Percentiles rank a stretch among this genome's conserved stretches.
Evolutionary conservation across 179 eudicot species (phyloP).

Genomic region (Dionaea muscipula): DNA sequence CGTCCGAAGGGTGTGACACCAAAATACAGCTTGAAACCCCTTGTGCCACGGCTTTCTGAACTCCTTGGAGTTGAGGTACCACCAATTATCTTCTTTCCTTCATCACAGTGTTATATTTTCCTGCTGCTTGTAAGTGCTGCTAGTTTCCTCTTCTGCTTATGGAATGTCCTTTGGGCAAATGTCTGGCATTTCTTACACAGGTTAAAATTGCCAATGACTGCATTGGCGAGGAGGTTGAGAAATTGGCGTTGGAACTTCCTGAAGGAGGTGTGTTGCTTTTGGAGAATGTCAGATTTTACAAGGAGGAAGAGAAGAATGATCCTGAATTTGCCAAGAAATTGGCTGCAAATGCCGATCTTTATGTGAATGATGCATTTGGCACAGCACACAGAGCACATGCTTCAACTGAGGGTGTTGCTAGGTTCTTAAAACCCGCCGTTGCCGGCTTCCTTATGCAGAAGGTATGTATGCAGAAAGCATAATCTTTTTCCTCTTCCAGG

Average conservation of each 20-base stretch:
- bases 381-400: constrained; percentile 44
- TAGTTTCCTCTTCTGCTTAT: too few species aligned
- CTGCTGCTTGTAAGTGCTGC: neutral
- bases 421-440: constrained; percentile 27
- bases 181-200: constrained; percentile 13
- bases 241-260: constrained; percentile 25
- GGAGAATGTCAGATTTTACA: constrained; percentile 41
- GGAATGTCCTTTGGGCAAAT: too few species aligned
- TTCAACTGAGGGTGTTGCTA: constrained; percentile 40
- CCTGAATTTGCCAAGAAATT: constrained; percentile 41
- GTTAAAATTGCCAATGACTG: constrained; percentile 31
- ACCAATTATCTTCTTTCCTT: neutral
- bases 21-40: constrained; percentile 78
- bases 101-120: neutral
- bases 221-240: constrained; percentile 37
- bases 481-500: too few species aligned
- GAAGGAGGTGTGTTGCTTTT: constrained; percentile 37
- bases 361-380: constrained; percentile 40
- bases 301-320: constrained; percentile 43
- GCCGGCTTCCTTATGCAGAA: constrained; percentile 31
- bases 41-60: constrained; percentile 78
- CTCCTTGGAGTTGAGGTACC: constrained; percentile 69
- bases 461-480: constrained; percentile 10
- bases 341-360: constrained; percentile 31
- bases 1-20: constrained; percentile 91